Conservation (phyloP, 192 early-diverging fungal genomes). For the Ambispora gerdemannii region DNA sequence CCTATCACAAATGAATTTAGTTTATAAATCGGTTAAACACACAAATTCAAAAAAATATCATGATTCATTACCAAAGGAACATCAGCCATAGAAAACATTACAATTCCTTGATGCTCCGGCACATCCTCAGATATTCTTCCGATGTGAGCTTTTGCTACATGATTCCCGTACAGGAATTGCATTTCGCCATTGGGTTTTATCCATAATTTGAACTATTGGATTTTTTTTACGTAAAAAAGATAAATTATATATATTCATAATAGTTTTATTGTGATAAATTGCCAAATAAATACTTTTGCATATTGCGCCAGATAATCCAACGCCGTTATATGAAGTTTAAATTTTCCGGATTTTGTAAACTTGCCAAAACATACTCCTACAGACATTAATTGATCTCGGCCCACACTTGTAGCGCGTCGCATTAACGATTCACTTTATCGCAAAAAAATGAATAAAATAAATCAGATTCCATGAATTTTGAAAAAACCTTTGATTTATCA, state of each 20-base stretch:
- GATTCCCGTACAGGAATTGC: constrained; percentile 98
- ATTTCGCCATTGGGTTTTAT: constrained; percentile 99
- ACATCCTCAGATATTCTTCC: constrained; percentile 97
- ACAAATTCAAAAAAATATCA: neutral
- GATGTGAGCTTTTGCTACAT: constrained; percentile 95
- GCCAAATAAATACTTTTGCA: constrained; percentile 61
- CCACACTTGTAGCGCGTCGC: constrained; percentile 78
- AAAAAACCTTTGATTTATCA: neutral
- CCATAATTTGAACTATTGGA: constrained; percentile 98
- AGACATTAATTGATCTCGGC: constrained; percentile 82
- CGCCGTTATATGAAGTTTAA: constrained; percentile 90
- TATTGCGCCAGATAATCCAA: constrained; percentile 93
- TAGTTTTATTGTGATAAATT: neutral
- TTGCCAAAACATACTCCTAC: constrained; percentile 98
- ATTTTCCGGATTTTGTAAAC: constrained; percentile 97
- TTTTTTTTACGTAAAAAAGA: constrained; percentile 1
- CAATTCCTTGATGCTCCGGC: constrained; percentile 95
- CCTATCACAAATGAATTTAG: constrained; percentile 36
- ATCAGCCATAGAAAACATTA: constrained; percentile 92
- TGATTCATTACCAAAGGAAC: constrained; percentile 63
- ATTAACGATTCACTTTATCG: constrained; percentile 79
- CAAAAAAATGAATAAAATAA: neutral
- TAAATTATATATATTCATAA: neutral
- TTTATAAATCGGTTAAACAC: too few species aligned
- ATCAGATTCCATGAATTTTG: constrained; percentile 1